Base-by-base conservation (phyloP, 306 rosid genomes). In the Arachis stenosperma region DNA sequence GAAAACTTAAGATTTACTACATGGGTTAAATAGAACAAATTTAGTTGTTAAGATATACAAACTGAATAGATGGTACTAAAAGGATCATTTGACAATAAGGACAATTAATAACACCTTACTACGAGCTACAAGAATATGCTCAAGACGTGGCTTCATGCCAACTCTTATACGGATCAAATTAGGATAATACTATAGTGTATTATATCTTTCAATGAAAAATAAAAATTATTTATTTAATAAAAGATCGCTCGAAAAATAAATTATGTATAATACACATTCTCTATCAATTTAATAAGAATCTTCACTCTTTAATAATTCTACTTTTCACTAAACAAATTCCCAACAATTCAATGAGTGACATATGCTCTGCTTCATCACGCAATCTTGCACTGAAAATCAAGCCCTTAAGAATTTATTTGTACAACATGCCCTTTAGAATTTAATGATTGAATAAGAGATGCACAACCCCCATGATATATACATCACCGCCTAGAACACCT, bases 81-180 rank as follows among this genome's bases (percentile, higher is more conserved):
- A 37, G 40, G 3, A 52, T 68, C 14, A 33, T 36, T 39, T 17
- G 51, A 8, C 11, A 46, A 8, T 33, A 33, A 33, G 37, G 4
- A 33, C 4, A 11, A 50, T 10, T 22, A 13, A 55, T 46, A 40
- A 60, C 4, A 55, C 15, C 4, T 33, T 33, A 2, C 9, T 27
- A 56, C 30, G 13, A 47, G 13, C 60, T 51, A 9, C 58, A 64
- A 44, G 72, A 14, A 41, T 14, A 63, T 66, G 61, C 36, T 52
- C 15, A 15, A 15, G 15, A 17, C 54, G 70, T 48, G 50, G 69
- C 72, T 58, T 74, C 61, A 65, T 44, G 48, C 9, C 44, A 4
- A 27, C 12, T 40, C 17, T 70, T 60, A 13, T 58, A 30, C 36
- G 39, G 6, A 11, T 65, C 46, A 1, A 22, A 22, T 22, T 22